A percentile compares a stretch with the other conserved stretches of the same genome.
Conservation (phyloP, 257 asterid species). For the Petunia axillaris region DNA sequence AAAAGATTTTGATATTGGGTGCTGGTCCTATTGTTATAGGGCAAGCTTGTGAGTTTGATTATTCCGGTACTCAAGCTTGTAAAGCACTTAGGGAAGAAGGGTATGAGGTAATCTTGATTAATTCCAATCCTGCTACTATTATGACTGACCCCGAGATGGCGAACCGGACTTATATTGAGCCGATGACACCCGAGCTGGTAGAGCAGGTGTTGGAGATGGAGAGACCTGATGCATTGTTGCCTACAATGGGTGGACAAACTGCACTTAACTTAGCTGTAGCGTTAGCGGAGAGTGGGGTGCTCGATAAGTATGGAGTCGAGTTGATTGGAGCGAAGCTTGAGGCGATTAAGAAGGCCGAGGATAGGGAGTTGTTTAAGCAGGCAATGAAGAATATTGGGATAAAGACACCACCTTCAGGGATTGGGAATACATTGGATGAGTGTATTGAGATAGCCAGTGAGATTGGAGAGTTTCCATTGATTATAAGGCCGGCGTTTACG, state of each 20-base stretch:
- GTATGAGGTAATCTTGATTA: constrained; percentile 83
- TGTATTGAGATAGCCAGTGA: constrained; percentile 73
- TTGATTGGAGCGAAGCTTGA: constrained; percentile 94
- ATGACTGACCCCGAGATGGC: constrained; percentile 97
- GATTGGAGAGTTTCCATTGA: constrained; percentile 94
- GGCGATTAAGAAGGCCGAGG: constrained; percentile 97
- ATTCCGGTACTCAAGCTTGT: constrained; percentile 99
- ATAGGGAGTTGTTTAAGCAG: constrained; percentile 89
- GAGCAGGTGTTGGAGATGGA: constrained; percentile 95
- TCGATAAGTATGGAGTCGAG: constrained; percentile 96
- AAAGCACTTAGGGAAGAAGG: constrained; percentile 98
- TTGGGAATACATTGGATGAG: constrained; percentile 88
- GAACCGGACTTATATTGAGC: constrained; percentile 93
- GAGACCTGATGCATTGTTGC: constrained; percentile 92
- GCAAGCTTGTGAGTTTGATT: constrained; percentile 97
- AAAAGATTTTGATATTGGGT: constrained; percentile 89
- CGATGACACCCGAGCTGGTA: constrained; percentile 94
- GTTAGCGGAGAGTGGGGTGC: constrained; percentile 87
- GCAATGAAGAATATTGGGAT: constrained; percentile 93
- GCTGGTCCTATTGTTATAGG: constrained; percentile 99
- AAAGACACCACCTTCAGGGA: constrained; percentile 95
- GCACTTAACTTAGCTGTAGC: constrained; percentile 97
- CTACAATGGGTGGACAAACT: constrained; percentile 99
- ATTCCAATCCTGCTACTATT: constrained; percentile 96
- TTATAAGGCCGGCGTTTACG: constrained; percentile 93